Evolutionary conservation across 495 filamentous ascomycete genomes (phyloP).

Genomic region (Usnea hakonensis): DNA sequence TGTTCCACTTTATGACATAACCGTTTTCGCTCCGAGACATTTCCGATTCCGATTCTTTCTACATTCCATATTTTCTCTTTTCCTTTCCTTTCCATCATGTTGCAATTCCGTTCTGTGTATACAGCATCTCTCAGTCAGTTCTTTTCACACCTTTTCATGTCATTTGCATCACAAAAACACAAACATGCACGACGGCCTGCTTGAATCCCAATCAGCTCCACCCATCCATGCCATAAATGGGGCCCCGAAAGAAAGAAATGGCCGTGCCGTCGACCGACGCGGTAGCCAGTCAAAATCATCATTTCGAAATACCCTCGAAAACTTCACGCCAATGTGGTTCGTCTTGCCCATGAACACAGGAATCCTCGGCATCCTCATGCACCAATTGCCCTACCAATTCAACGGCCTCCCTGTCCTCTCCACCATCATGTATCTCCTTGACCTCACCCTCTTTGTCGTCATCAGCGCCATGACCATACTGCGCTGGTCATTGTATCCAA

Average conservation of each 20-base stretch:
- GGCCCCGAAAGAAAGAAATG: neutral
- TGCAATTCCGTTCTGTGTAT: too few species aligned
- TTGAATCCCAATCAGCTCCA: neutral
- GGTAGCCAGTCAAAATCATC: neutral
- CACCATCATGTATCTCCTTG: neutral
- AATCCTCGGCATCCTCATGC: neutral
- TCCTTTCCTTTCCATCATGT: too few species aligned
- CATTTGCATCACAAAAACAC: too few species aligned
- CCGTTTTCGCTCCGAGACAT: too few species aligned
- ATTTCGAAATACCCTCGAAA: neutral
- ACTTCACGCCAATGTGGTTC: slow-evolving; percentile 1
- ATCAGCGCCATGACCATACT: neutral
- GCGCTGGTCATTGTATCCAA: neutral
- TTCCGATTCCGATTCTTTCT: too few species aligned
- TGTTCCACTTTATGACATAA: too few species aligned
- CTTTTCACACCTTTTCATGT: too few species aligned
- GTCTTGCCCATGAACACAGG: neutral
- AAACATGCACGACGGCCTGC: neutral
- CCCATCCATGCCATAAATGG: neutral
- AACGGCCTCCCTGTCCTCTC: neutral
- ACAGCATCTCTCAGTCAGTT: too few species aligned
- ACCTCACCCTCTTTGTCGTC: neutral
- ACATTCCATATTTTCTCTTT: too few species aligned
- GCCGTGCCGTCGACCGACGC: neutral
- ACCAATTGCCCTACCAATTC: neutral